These are phyloP conservation scores for Amorphotheca resinae DNA, from an alignment of 495 filamentous ascomycete genomes.

Conservation along the genomic window DNA sequence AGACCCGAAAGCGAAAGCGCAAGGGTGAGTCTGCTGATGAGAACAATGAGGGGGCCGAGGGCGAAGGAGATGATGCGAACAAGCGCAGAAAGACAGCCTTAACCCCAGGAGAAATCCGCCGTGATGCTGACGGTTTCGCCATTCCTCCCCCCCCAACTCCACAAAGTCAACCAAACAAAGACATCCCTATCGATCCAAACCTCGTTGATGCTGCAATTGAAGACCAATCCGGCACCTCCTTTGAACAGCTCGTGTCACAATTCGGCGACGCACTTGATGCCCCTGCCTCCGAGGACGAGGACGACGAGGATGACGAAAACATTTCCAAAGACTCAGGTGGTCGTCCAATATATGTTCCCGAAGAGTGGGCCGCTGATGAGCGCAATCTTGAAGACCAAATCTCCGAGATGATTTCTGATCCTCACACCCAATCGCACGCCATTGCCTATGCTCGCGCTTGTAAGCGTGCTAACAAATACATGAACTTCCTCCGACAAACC, in stretches of 20 bases:
- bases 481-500: conserved; percentile 21
- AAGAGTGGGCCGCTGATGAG: conserved; percentile 38
- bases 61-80: conserved; percentile 8
- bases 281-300: conserved; percentile 1
- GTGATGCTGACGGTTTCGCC: conserved; percentile 42
- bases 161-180: background rate
- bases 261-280: conserved; percentile 3
- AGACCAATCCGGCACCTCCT: background rate
- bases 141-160: conserved; percentile 26
- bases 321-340: background rate
- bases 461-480: conserved; percentile 25
- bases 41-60: conserved; percentile 1
- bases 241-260: conserved; percentile 4
- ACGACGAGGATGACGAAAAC: conserved; percentile 4
- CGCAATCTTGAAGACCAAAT: conserved; percentile 36
- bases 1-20: conserved; percentile 32
- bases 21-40: conserved; percentile 24
- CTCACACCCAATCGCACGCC: conserved; percentile 33
- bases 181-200: background rate
- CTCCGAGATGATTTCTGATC: conserved; percentile 33
- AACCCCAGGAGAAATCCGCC: conserved; percentile 19
- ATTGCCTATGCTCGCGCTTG: conserved; percentile 30
- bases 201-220: conserved; percentile 6
- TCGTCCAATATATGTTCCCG: conserved; percentile 16
- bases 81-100: conserved; percentile 9